These are phyloP conservation scores for Penicillium sp. DNA, from an alignment of 2,329 filamentous ascomycete genomes.

Conservation along the genomic window DNA sequence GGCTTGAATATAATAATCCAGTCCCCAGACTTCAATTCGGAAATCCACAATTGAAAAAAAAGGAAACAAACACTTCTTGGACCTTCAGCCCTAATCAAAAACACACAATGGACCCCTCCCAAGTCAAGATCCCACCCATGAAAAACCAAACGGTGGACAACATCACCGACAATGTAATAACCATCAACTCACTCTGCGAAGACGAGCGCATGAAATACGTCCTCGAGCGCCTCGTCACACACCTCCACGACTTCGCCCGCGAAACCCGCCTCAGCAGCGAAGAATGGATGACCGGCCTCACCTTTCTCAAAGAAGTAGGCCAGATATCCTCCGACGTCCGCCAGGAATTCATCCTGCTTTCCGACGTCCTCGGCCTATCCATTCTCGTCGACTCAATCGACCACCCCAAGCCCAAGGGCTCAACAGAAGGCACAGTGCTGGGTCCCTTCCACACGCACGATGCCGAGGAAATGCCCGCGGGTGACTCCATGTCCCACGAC, in stretches of 20 bases:
- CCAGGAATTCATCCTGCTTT: slow-evolving; percentile 82
- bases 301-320: slow-evolving; percentile 71
- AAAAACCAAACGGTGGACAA: slow-evolving; percentile 77
- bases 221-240: slow-evolving; percentile 71
- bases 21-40: neutral
- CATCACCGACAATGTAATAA: slow-evolving; percentile 74
- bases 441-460: slow-evolving; percentile 85
- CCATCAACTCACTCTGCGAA: slow-evolving; percentile 71
- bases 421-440: slow-evolving; percentile 77
- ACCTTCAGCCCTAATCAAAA: no score
- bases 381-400: slow-evolving; percentile 81
- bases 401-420: slow-evolving; percentile 71
- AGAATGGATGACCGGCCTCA: slow-evolving; percentile 76
- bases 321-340: slow-evolving; percentile 74
- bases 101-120: slow-evolving; percentile 43
- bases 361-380: slow-evolving; percentile 76
- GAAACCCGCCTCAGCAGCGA: slow-evolving; percentile 74
- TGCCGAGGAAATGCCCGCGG: slow-evolving; percentile 58
- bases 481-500: slow-evolving; percentile 67
- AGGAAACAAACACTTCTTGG: no score
- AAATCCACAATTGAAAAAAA: no score
- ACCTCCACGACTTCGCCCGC: slow-evolving; percentile 79
- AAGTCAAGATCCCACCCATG: slow-evolving; percentile 49
- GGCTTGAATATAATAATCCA: neutral
- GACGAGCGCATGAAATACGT: slow-evolving; percentile 70